Base-by-base conservation (phyloP, 805 yeast species). In the Hanseniaspora thailandica region DNA sequence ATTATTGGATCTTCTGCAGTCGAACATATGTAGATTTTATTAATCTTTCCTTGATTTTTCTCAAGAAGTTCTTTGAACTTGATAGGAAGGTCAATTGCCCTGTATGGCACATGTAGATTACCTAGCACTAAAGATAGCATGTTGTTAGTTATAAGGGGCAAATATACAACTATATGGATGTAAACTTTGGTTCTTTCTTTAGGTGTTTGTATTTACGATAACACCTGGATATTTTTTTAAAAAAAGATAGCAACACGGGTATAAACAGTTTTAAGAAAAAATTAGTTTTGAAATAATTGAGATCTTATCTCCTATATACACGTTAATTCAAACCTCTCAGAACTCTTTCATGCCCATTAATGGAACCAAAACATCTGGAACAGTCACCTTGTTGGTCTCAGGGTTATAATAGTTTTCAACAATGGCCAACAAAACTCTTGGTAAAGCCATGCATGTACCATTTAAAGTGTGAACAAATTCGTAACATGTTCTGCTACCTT, bases 361-460 rank as follows among this genome's bases (percentile, higher is more conserved):
- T 8, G 77, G 76, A 56, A 79, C 74, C 49, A 89, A 70, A 1
- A 78, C 84, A 44, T 76, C 66, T 5, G 97, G 97, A 50, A 89
- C 76, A 12, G 62, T 57, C 5, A 89, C 75, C 4, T 73, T 65
- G 13, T 78, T 68, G 0, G 76, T 73, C 3, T 59, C 66, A 2
- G 80, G 76, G 57, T 87, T 82, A 62, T 84, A 93, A 59, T 76
- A 76, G 64, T 84, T 93, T 68, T 93, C 98, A 4, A 90, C 69
- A n/a, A 93, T 74, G 1, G 97, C 96, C 20, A 89, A 75, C 19
- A 93, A 80, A 1, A 89, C 82, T 55, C 98, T 72, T 2, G 98
- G 98, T 15, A 90, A 82, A 1, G 98, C 98, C 76, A 89, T 76
- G 1, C 96, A 96, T 0, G 98, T 93, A 17, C 97, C 98, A 59